phyloP scores from a whole-genome alignment of 176 grass and related monocot species.

The Dactylis glomerata region DNA sequence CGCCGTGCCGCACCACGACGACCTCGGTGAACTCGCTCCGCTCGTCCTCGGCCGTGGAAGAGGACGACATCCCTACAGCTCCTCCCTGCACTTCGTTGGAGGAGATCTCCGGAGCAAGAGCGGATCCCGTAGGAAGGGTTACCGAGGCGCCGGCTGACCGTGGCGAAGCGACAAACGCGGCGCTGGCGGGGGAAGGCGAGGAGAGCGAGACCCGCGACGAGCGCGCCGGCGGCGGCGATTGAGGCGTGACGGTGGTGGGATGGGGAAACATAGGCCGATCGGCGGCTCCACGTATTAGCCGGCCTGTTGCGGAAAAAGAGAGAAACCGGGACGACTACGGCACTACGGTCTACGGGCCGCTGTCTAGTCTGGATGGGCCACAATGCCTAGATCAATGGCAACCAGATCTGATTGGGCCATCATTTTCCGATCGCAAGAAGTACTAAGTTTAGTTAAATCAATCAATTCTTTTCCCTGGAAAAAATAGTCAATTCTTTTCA shows the following conservation, averaged over 20 bases:
- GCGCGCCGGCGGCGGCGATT: neutral
- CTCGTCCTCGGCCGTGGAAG: slow-evolving; percentile 5
- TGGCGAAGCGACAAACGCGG: neutral
- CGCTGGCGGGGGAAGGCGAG: neutral
- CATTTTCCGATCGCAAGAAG: neutral
- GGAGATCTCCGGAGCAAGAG: neutral
- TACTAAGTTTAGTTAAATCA: too few species aligned
- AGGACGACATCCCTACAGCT: slow-evolving; percentile 22
- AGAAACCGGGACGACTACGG: neutral
- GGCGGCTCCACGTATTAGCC: neutral
- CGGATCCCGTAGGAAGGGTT: neutral
- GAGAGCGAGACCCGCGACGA: neutral
- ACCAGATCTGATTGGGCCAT: neutral
- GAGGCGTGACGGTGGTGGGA: neutral
- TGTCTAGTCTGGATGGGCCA: neutral
- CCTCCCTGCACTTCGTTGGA: neutral
- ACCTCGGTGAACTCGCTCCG: slow-evolving; percentile 59
- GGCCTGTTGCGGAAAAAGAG: neutral
- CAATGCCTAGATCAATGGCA: neutral
- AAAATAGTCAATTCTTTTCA: too few species aligned
- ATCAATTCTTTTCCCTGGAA: too few species aligned
- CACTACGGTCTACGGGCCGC: neutral
- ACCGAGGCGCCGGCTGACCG: neutral
- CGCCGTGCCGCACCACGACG: slow-evolving; percentile 67
- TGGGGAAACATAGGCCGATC: neutral